Evolutionary conservation across 495 filamentous ascomycete species (phyloP), one percentile per base, ranked within the genome.

Genomic region (Penicillium robsamsonii): DNA sequence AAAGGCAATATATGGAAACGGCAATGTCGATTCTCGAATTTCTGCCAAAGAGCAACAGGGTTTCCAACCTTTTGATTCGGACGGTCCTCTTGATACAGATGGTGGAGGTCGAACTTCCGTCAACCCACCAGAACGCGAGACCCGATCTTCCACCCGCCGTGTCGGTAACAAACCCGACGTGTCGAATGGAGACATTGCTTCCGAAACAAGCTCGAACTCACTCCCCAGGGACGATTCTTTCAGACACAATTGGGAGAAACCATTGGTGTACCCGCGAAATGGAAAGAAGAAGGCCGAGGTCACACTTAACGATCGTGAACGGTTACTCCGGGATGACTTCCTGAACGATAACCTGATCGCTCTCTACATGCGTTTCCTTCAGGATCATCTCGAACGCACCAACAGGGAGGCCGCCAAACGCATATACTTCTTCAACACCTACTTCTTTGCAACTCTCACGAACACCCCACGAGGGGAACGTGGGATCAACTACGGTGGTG

Each of bases 271-370:
- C 64, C 89, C 90, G 5, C 74, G 74, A 33, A 75, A 73, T 42
- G 90, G 88, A 5, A 84, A 84, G 57, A 87, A 85, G 58, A 85
- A 85, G 58, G 83, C 88, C 17, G 86, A 85, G 22, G 89, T 97
- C 13, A 84, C 89, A 53, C 86, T 86, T 58, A 78, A 82, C 17
- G 94, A 98, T 68, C 86, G 96, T 48, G 77, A 83, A 20, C 81
- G 91, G 35, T 79, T 97, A 18, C 86, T 92, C 50, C 89, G 90
- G 57, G 84, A 84, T n/a, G 80, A 96, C 61, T 96, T 88, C 52
- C 69, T 98, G 17, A 98, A 98, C 61, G 94, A 98, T 72, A 96
- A 90, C 65, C 73, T 98, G 27, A 86, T 98, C 53, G 84, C 79
- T 18, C 97, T 96, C 66, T 95, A 93, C 62, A 79, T 96, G 35